phyloP scores from a whole-genome alignment of 192 early-diverging fungal genomes.

The Coemansia sp. region DNA sequence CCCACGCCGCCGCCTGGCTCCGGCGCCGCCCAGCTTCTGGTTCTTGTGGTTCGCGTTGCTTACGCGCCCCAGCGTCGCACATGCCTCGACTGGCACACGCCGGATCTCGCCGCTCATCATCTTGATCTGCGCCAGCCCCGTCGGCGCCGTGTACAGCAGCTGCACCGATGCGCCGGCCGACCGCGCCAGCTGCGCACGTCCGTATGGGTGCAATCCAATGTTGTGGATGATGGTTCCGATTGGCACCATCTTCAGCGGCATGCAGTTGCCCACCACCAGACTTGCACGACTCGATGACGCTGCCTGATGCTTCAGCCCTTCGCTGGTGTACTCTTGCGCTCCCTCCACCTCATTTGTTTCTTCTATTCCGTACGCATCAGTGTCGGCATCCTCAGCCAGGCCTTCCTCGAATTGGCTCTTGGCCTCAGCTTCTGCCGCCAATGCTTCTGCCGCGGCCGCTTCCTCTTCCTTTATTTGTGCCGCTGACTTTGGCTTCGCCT shows the following conservation, averaged over 20 bases:
- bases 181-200: slow-evolving; percentile 74
- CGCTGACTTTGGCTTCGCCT: not conserved
- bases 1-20: slow-evolving; percentile 77
- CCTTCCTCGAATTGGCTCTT: not conserved
- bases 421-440: slow-evolving; percentile 8
- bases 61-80: slow-evolving; percentile 87
- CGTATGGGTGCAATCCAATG: slow-evolving; percentile 76
- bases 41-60: slow-evolving; percentile 90
- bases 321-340: slow-evolving; percentile 18
- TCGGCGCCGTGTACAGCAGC: slow-evolving; percentile 72
- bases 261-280: slow-evolving; percentile 84
- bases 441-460: not conserved
- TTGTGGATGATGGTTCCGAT: slow-evolving; percentile 88
- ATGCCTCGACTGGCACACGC: slow-evolving; percentile 75
- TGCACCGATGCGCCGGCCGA: slow-evolving; percentile 87
- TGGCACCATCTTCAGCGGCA: slow-evolving; percentile 87
- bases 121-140: slow-evolving; percentile 80
- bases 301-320: slow-evolving; percentile 12
- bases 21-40: slow-evolving; percentile 85
- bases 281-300: slow-evolving; percentile 15
- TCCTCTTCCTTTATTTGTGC: slow-evolving; percentile 12
- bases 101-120: slow-evolving; percentile 86
- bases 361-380: not conserved
- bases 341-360: not conserved
- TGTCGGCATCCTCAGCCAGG: not conserved